phyloP scores from a whole-genome alignment of 306 rosid species.

The Malus asiatica region DNA sequence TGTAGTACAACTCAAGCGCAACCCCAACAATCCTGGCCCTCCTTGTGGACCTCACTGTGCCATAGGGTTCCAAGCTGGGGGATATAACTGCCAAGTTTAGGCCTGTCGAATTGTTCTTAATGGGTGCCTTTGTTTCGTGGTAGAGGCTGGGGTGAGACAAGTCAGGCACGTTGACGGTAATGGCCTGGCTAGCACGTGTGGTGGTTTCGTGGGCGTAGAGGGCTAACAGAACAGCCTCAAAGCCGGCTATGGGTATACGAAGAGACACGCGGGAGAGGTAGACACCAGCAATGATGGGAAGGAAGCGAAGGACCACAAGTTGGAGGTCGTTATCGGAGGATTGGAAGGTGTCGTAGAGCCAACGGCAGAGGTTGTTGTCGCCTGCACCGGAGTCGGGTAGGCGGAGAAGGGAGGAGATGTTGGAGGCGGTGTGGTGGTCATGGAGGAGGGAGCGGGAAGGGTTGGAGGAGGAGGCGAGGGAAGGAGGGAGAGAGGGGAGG shows the following conservation, averaged over 20 bases:
- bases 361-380: conserved; percentile 66
- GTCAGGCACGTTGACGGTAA: conserved; percentile 52
- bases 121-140: conserved; percentile 36
- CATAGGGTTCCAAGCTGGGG: conserved; percentile 55
- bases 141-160: conserved; percentile 49
- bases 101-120: conserved; percentile 31
- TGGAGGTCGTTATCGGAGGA: conserved; percentile 45
- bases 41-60: conserved; percentile 55
- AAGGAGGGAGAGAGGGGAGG: conserved; percentile 27
- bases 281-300: conserved; percentile 51
- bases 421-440: conserved; percentile 26
- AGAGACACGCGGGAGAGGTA: conserved; percentile 55
- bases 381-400: conserved; percentile 60
- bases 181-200: conserved; percentile 45
- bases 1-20: conserved; percentile 45
- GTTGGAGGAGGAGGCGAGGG: conserved; percentile 18
- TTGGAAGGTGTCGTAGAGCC: conserved; percentile 91
- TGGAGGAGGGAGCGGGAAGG: conserved; percentile 41
- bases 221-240: conserved; percentile 71
- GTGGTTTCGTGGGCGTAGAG: conserved; percentile 62
- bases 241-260: conserved; percentile 56
- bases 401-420: conserved; percentile 57
- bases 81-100: conserved; percentile 37
- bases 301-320: conserved; percentile 59
- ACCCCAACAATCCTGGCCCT: conserved; percentile 64